phyloP scores from a whole-genome alignment of 305 asterid species.

The Plantago rigida region DNA sequence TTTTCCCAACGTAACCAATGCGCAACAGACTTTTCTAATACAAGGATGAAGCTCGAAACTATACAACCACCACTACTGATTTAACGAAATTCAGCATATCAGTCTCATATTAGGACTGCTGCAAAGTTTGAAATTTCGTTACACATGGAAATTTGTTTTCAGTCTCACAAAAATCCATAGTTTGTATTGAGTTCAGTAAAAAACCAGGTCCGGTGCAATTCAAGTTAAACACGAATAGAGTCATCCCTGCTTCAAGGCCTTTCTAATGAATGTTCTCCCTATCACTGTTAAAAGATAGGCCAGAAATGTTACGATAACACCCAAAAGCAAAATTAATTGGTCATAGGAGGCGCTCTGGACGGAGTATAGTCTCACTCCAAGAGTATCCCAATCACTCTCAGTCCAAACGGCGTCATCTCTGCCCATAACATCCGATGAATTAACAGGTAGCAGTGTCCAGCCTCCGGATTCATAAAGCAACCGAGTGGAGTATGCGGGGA shows the following conservation, averaged over 20 bases:
- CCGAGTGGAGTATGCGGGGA: slow-evolving; percentile 90
- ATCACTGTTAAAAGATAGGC: slow-evolving; percentile 48
- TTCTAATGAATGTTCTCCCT: slow-evolving; percentile 55
- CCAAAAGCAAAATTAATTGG: slow-evolving; percentile 47
- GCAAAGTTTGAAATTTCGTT: too few relatives aligned
- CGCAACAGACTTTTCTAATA: too few relatives aligned
- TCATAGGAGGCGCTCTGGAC: slow-evolving; percentile 54
- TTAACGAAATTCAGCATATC: too few relatives aligned
- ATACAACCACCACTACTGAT: too few relatives aligned
- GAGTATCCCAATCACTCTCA: slow-evolving; percentile 80
- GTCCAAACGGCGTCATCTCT: slow-evolving; percentile 79
- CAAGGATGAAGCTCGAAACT: too few relatives aligned
- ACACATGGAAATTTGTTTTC: too few relatives aligned
- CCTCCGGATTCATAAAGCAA: slow-evolving; percentile 51
- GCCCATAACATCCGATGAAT: slow-evolving; percentile 46
- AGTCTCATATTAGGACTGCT: too few relatives aligned
- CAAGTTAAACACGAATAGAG: slow-evolving; percentile 6
- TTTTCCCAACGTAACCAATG: too few relatives aligned
- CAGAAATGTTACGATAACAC: slow-evolving; percentile 48
- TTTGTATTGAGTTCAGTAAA: too few relatives aligned
- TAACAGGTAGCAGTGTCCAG: slow-evolving; percentile 60
- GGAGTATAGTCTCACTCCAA: slow-evolving; percentile 53
- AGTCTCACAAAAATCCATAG: too few relatives aligned
- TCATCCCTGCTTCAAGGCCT: slow-evolving; percentile 79
- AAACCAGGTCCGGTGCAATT: background rate